Percentiles rank a stretch among this genome's conserved stretches.
Conservation (phyloP, 495 filamentous ascomycete genomes). For the Neurospora tetraspora region DNA sequence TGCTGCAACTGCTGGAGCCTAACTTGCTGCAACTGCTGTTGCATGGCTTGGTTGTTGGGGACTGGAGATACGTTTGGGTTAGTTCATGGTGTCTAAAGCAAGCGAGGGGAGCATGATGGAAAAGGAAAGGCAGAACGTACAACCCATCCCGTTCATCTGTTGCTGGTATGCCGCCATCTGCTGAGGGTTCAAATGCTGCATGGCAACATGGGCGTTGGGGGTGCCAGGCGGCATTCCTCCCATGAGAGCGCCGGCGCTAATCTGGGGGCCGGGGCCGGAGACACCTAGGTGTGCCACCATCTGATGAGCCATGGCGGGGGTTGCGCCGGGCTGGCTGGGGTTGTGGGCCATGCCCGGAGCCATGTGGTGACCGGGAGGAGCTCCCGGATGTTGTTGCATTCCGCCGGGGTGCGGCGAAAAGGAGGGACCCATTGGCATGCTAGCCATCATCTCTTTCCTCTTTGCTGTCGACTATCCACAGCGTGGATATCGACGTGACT, state of each 20-base stretch:
- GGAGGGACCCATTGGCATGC: slow-evolving; percentile 53
- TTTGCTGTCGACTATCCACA: slow-evolving; percentile 37
- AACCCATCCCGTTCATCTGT: slow-evolving; percentile 23
- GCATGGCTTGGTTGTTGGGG: slow-evolving; percentile 43
- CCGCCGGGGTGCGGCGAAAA: slow-evolving; percentile 60
- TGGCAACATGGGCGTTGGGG: slow-evolving; percentile 60
- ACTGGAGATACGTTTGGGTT: slow-evolving; percentile 22
- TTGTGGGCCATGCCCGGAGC: slow-evolving; percentile 46
- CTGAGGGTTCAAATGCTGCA: slow-evolving; percentile 67
- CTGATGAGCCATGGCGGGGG: slow-evolving; percentile 62
- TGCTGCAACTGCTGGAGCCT: slow-evolving; percentile 30
- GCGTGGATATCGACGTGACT: slow-evolving; percentile 38
- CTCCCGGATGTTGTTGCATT: slow-evolving; percentile 63
- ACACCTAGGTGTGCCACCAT: slow-evolving; percentile 66
- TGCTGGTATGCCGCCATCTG: slow-evolving; percentile 55
- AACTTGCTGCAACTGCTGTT: slow-evolving; percentile 39
- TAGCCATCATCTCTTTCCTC: slow-evolving; percentile 45
- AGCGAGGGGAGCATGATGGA: background rate
- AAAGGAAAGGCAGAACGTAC: slow-evolving; percentile 8
- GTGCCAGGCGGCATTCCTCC: slow-evolving; percentile 69
- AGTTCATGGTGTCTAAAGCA: background rate
- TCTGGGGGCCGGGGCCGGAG: slow-evolving; percentile 71
- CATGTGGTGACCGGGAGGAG: slow-evolving; percentile 64
- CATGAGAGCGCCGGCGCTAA: slow-evolving; percentile 69
- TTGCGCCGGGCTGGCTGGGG: slow-evolving; percentile 57